Conservation (phyloP, 1,139 yeast genomes). For the Kodamaea plutei region DNA sequence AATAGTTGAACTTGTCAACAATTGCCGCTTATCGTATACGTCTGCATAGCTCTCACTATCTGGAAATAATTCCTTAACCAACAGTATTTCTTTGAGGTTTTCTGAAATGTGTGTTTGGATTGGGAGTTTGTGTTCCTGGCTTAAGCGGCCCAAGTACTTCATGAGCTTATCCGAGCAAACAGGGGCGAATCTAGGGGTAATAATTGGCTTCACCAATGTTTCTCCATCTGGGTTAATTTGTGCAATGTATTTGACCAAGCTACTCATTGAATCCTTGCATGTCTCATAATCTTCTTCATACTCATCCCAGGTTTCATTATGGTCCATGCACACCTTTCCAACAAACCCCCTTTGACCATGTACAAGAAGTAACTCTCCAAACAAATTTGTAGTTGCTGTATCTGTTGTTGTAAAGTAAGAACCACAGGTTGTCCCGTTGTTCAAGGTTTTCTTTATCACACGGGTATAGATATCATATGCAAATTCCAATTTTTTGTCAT, state of each 20-base stretch:
- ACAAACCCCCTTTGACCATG: conserved; percentile 84
- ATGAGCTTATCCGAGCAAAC: conserved; percentile 67
- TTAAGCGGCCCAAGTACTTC: conserved; percentile 57
- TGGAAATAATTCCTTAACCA: conserved; percentile 77
- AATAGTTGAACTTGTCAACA: conserved; percentile 64
- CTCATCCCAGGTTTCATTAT: conserved; percentile 48
- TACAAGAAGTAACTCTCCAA: conserved; percentile 66
- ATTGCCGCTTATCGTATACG: conserved; percentile 63
- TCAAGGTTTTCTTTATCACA: conserved; percentile 63
- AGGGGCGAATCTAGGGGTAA: conserved; percentile 95
- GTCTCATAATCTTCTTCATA: conserved; percentile 62
- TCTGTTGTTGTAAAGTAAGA: conserved; percentile 90
- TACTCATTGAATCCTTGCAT: conserved; percentile 53
- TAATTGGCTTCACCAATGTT: conserved; percentile 57
- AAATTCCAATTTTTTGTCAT: conserved; percentile 41
- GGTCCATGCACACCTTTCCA: conserved; percentile 91
- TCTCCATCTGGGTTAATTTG: conserved; percentile 48
- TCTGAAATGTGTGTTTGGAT: conserved; percentile 91
- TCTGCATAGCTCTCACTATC: conserved; percentile 64
- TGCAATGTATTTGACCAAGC: conserved; percentile 55
- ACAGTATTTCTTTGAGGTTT: conserved; percentile 65
- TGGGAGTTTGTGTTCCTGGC: conserved; percentile 50
- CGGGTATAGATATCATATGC: conserved; percentile 62
- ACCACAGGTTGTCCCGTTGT: conserved; percentile 87
- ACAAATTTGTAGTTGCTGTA: conserved; percentile 63